These are phyloP conservation scores for Amyloporia xantha DNA, from an alignment of 768 basidiomycete genomes.

Conservation along the genomic window DNA sequence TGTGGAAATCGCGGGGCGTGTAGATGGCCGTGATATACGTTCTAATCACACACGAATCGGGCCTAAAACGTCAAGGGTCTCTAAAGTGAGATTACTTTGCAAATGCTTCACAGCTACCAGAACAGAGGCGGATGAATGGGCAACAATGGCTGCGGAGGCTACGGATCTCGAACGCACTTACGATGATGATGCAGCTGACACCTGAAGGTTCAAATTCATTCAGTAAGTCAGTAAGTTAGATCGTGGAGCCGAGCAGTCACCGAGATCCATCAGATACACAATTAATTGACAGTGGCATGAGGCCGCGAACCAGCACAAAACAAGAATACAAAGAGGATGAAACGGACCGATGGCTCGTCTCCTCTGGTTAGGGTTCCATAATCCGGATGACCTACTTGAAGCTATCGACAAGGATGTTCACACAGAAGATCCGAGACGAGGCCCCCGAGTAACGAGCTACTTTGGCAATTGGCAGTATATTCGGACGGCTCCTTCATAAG, in stretches of 20 bases:
- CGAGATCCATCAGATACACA: not conserved
- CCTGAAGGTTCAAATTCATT: not conserved
- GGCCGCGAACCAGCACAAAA: not conserved
- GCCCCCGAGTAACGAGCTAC: not conserved
- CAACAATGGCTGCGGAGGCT: too few relatives aligned
- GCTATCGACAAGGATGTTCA: not conserved
- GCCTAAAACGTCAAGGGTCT: too few relatives aligned
- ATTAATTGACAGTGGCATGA: not conserved
- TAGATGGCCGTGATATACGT: not conserved
- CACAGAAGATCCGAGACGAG: not conserved
- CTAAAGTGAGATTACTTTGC: too few relatives aligned
- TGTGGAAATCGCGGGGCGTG: slow-evolving; percentile 1
- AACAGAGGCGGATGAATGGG: too few relatives aligned
- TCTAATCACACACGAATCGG: not conserved
- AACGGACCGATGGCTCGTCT: not conserved
- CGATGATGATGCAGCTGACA: not conserved
- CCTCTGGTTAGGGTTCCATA: not conserved
- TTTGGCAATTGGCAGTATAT: not conserved
- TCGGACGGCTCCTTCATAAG: not conserved
- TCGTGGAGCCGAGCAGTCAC: not conserved
- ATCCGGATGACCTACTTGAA: not conserved
- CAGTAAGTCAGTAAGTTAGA: not conserved
- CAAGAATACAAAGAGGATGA: not conserved
- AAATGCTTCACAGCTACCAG: too few relatives aligned
- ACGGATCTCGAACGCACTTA: not conserved